phyloP scores from a whole-genome alignment of 2,329 filamentous ascomycete species.

The Fusarium acutatum region DNA sequence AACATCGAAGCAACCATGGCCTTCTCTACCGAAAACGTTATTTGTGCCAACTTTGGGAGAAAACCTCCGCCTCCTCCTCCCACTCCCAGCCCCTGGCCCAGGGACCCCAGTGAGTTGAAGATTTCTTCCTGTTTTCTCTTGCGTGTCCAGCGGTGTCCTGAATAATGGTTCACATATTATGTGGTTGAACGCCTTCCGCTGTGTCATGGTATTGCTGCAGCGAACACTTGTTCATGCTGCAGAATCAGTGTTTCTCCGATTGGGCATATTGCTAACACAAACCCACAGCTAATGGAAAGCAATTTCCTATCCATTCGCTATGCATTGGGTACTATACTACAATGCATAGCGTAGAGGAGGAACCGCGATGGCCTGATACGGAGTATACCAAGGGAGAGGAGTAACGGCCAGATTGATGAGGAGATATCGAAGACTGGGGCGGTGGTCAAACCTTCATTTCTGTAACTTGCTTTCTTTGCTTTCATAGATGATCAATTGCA shows the following conservation, averaged over 20 bases:
- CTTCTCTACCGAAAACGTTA: background rate
- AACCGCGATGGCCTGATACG: background rate
- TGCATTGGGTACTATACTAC: background rate
- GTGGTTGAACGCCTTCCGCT: background rate
- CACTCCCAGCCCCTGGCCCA: constrained; percentile 11
- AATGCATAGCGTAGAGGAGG: background rate
- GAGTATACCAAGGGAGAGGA: background rate
- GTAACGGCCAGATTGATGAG: background rate
- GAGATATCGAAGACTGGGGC: background rate
- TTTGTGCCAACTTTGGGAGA: background rate
- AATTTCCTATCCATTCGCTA: background rate
- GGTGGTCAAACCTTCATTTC: background rate
- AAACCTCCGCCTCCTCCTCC: constrained; percentile 12
- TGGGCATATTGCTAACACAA: constrained; percentile 9
- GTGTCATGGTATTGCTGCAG: constrained; percentile 20
- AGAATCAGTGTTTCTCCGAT: constrained; percentile 5
- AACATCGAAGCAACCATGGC: constrained; percentile 11
- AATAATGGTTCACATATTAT: background rate
- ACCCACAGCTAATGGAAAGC: constrained; percentile 11
- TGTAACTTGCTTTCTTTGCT: background rate
- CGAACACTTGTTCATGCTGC: background rate
- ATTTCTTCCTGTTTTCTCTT: background rate
- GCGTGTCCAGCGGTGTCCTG: background rate
- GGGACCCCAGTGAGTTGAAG: constrained; percentile 18
- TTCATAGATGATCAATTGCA: constrained; percentile 13